Percentiles rank a stretch among this genome's conserved stretches.
phyloP scores from a whole-genome alignment of 2,329 filamentous ascomycete genomes.

The Graphilbum ipis-grandicollis region DNA sequence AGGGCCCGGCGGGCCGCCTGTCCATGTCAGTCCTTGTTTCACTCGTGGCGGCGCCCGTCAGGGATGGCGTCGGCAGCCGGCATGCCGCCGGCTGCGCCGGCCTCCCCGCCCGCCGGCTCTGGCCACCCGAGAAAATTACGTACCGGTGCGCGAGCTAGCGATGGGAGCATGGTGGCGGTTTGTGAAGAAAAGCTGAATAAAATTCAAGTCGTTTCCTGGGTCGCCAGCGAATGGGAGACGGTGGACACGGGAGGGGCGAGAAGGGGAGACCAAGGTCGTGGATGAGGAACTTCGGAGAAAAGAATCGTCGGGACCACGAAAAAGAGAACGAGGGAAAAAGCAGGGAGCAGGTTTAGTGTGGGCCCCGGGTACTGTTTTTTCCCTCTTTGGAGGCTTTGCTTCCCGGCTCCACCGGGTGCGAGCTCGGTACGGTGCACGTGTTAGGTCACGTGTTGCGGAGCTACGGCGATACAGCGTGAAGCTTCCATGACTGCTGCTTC shows the following conservation, averaged over 20 bases:
- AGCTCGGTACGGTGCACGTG: slow-evolving; percentile 1
- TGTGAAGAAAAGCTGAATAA: slow-evolving; percentile 4
- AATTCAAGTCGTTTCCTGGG: neutral
- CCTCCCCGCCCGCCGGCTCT: too few species aligned
- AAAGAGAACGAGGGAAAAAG: slow-evolving; percentile 1
- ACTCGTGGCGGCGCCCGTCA: neutral
- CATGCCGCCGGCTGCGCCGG: neutral
- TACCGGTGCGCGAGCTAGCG: slow-evolving; percentile 39
- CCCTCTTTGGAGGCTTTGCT: too few species aligned
- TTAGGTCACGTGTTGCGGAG: neutral
- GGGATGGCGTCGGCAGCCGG: too few species aligned
- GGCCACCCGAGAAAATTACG: slow-evolving; percentile 15
- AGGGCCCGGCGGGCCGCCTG: slow-evolving; percentile 33
- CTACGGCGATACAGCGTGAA: too few species aligned
- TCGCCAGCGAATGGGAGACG: too few species aligned
- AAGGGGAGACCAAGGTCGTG: neutral
- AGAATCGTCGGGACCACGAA: neutral
- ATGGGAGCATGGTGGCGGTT: slow-evolving; percentile 34
- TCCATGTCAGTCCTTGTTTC: neutral
- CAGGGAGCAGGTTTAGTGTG: neutral
- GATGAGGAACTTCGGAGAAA: neutral
- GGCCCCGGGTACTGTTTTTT: slow-evolving; percentile 4
- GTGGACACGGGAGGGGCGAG: neutral
- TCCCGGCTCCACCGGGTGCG: neutral
- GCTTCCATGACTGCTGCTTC: too few species aligned